Evolutionary conservation across 768 basidiomycete species (phyloP).

Genomic region (Russula emetica): DNA sequence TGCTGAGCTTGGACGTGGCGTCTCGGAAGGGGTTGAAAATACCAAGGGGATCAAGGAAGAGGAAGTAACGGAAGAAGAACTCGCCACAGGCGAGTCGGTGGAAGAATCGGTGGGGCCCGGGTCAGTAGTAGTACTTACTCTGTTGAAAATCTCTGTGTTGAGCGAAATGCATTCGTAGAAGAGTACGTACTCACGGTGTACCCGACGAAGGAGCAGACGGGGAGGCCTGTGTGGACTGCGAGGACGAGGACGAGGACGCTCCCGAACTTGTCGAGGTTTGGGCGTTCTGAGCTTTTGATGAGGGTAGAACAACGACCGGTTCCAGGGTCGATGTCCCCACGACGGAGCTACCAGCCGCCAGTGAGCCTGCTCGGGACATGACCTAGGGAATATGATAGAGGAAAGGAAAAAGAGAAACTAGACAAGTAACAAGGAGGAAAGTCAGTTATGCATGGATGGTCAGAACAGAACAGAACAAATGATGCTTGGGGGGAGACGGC

Average conservation of each 20-base stretch:
- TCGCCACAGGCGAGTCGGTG: constrained; percentile 8
- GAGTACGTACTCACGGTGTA: neutral
- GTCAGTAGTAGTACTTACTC: neutral
- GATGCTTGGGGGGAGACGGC: too few relatives aligned
- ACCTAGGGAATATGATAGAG: too few relatives aligned
- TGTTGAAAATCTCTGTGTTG: neutral
- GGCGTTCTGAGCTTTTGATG: neutral
- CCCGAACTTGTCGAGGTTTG: neutral
- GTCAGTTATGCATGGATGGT: too few relatives aligned
- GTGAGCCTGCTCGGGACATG: neutral
- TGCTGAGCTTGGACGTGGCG: neutral
- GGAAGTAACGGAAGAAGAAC: constrained; percentile 1
- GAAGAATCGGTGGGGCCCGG: neutral
- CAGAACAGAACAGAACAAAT: too few relatives aligned
- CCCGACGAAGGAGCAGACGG: neutral
- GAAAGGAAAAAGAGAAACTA: too few relatives aligned
- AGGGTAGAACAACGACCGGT: too few relatives aligned
- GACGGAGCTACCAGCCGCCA: neutral
- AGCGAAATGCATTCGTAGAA: neutral
- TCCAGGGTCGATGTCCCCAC: neutral
- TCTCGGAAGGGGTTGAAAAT: neutral
- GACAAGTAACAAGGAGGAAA: too few relatives aligned
- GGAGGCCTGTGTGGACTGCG: neutral
- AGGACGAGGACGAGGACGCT: neutral
- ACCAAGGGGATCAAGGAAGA: neutral